phyloP scores from a whole-genome alignment of 495 filamentous ascomycete genomes.

The Neurospora intermedia region DNA sequence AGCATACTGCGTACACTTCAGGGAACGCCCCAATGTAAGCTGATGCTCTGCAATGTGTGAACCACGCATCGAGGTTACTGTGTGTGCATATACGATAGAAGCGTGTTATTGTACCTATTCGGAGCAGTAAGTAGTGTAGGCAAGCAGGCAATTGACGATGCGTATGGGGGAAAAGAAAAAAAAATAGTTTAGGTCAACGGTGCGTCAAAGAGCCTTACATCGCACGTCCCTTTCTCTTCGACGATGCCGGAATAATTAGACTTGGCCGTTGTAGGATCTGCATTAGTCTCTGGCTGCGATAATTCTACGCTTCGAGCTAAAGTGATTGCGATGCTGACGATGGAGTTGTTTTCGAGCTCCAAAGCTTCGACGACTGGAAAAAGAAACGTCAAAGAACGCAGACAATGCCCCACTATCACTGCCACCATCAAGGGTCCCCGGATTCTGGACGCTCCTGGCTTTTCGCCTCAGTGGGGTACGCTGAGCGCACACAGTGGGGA shows the following conservation, averaged over 20 bases:
- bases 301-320: neutral
- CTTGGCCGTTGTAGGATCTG: neutral
- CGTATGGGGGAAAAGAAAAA: too few relatives aligned
- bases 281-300: neutral
- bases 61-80: neutral
- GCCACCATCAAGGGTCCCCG: neutral
- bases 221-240: neutral
- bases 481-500: neutral
- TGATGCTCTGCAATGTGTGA: neutral
- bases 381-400: neutral
- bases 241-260: neutral
- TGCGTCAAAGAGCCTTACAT: neutral
- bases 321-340: neutral
- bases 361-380: neutral
- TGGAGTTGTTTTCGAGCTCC: neutral
- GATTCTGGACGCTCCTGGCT: neutral
- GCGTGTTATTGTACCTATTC: neutral
- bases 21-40: neutral
- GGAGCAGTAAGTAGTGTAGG: neutral
- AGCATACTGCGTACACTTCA: neutral
- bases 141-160: neutral
- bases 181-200: too few relatives aligned
- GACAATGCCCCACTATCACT: neutral
- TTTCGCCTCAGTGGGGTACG: neutral
- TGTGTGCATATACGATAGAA: neutral